Base-by-base conservation (phyloP, 78 protist genomes). In the Chrysochromulina parva region DNA sequence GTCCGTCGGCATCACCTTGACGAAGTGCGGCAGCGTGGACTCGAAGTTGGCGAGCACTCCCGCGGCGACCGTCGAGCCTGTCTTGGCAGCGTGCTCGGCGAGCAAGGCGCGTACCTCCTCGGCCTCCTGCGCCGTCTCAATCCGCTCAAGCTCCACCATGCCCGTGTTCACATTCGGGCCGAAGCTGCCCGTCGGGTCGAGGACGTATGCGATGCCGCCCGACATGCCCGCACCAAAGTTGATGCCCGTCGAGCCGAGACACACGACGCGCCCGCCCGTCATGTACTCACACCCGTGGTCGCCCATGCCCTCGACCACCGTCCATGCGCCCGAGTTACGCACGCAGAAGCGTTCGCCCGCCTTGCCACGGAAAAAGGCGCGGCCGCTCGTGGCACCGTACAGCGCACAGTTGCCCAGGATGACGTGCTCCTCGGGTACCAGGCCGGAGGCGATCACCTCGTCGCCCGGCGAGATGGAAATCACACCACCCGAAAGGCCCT, bases 231-330 rank as follows among this genome's bases (percentile, higher is more conserved):
- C 98, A 3, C 94, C 98, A 38, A 96, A 94, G 92, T 96, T 96
- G 87, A 92, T 58, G 9, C 97, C 98, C 5, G 94, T 85, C 53
- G 5, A 1, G 57, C 98, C 98, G 60, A 96, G 97, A 16, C 94
- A 52, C 20, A 95, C 94, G 17, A 94, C 95, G 14, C 87, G 54
- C 6, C 98, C 98, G 48, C 97, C 98, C 14, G 98, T 96, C 98
- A 96, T 96, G 95, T 96, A 96, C 90, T 96, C 98, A 84, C 96
- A 95, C 26, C 96, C 95, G 93, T 96, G 98, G 91, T 95, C 97
- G 67, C 98, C 98, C 3, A 92, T 92, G 38, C 97, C 98, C 93
- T 96, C 98, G 80, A 91, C 74, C 48, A 96, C 97, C 26, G 97
- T 96, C 53, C 48, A 47, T 20, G 96, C 96, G 16, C 98, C 98